Conservation (phyloP, 2,329 filamentous ascomycete species). For the Sordariomycetes sp. region DNA sequence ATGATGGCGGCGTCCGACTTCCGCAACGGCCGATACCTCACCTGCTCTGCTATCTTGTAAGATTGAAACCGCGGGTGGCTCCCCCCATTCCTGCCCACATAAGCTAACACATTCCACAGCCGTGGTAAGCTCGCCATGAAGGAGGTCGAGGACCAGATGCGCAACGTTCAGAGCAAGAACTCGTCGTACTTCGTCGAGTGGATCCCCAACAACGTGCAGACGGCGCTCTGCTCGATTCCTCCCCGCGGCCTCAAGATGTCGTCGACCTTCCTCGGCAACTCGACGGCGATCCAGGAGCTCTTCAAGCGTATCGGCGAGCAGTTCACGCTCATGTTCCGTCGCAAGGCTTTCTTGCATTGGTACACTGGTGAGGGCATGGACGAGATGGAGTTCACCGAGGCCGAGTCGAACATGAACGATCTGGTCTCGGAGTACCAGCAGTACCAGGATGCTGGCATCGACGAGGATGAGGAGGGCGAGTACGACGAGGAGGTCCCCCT, state of each 20-base stretch:
- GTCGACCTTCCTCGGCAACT: conserved; percentile 98
- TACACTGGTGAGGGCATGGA: conserved; percentile 99
- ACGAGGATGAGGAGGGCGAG: conserved; percentile 95
- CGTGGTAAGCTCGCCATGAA: conserved; percentile 99
- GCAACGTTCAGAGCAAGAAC: conserved; percentile 99
- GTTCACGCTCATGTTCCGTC: conserved; percentile 99
- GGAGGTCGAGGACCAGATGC: conserved; percentile 99
- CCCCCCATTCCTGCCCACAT: conserved; percentile 4
- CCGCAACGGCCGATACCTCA: conserved; percentile 98
- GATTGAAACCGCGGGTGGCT: conserved; percentile 18
- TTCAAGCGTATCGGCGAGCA: conserved; percentile 99
- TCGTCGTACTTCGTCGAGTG: conserved; percentile 99
- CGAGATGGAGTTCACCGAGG: conserved; percentile 99
- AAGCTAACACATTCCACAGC: conserved; percentile 30
- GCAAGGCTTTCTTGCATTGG: conserved; percentile 99
- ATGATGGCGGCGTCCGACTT: conserved; percentile 99
- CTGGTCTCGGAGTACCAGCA: conserved; percentile 99
- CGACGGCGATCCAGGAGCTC: conserved; percentile 98
- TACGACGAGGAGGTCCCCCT: conserved; percentile 75
- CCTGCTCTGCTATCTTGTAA: conserved; percentile 96
- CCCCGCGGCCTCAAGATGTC: conserved; percentile 98
- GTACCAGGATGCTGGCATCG: conserved; percentile 98
- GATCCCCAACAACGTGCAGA: conserved; percentile 99
- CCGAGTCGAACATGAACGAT: conserved; percentile 99
- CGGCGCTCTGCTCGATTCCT: conserved; percentile 96